Evolutionary conservation across 2,329 filamentous ascomycete species (phyloP), one percentile per base, ranked within the genome.

Genomic region (Fusarium bactridioides): DNA sequence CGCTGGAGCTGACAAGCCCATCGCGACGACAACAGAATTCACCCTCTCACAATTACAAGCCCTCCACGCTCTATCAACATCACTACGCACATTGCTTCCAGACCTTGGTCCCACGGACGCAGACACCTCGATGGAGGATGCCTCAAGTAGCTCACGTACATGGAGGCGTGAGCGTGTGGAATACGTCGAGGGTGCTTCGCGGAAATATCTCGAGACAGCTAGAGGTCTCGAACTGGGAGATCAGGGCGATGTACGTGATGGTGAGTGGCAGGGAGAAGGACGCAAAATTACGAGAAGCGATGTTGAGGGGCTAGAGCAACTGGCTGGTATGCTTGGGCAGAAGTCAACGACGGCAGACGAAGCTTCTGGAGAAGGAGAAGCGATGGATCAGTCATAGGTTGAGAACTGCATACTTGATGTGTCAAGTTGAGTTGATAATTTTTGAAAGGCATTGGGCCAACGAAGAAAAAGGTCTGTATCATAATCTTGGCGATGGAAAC

Each of bases 171-270:
- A 96, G 79, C 86, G 95, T 67, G 86, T 92, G 63, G 88, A 92
- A 73, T 98, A 98, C 79, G 91, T 98, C 54, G 95, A 98, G 82
- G 88, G 88, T 60, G 91, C 94, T 77, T 93, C 93, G 56, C 86
- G 90, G 74, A 87, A 92, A 67, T 93, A 97, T 79, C 84, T 98
- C 44, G 93, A 97, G 83, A 86, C 83, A 33, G 85, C 89, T 48
- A 85, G 90, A 50, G 92, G 92, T 0, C 82, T 95, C 63, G 91
- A 94, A 76, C 79, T 92, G 38, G 90, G 88, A 5, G 79, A 83
- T 10, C 83, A 87, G 67, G 90, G 90, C 16, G 90, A 90, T 76
- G 86, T 92, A 53, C 85, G 88, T 67, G 90, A 91, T 76, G 90
- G 90, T 16, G 89, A 91, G 78, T 90, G 88, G 88, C 88, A 89